Evolutionary conservation across 148 eudicot species (phyloP).

Genomic region (Vaccinium darrowii): DNA sequence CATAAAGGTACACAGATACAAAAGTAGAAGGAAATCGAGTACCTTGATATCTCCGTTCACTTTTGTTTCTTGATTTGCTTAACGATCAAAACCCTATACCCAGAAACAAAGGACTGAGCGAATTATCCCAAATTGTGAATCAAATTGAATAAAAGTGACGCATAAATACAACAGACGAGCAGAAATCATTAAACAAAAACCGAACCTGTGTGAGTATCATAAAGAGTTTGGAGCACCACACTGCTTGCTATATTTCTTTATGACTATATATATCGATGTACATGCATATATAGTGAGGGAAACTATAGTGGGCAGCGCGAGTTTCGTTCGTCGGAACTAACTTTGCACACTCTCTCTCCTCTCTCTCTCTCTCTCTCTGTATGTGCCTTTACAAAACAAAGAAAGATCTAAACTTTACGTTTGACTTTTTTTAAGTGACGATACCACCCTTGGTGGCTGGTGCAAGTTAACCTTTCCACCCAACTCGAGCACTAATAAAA

Average conservation of each 20-base stretch:
- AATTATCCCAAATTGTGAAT: neutral
- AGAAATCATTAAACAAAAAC: neutral
- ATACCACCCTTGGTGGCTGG: neutral
- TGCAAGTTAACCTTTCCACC: neutral
- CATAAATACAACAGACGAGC: neutral
- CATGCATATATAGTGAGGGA: neutral
- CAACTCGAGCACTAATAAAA: neutral
- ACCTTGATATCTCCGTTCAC: neutral
- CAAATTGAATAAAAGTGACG: neutral
- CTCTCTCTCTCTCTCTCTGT: neutral
- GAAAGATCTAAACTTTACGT: neutral
- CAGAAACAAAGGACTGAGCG: neutral
- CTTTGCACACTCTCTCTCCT: neutral
- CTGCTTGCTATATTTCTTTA: neutral
- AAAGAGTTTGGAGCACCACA: too few relatives aligned
- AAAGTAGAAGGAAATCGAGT: neutral
- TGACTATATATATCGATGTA: neutral
- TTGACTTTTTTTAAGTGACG: neutral
- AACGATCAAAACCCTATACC: slow-evolving; percentile 15
- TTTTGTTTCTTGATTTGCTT: slow-evolving; percentile 5
- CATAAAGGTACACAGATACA: neutral
- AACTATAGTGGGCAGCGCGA: neutral
- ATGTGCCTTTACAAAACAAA: too few relatives aligned
- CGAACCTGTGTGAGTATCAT: neutral
- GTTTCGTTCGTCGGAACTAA: neutral